Evolutionary conservation across 768 basidiomycete genomes (phyloP).

Genomic region (Podaxis rugospora): DNA sequence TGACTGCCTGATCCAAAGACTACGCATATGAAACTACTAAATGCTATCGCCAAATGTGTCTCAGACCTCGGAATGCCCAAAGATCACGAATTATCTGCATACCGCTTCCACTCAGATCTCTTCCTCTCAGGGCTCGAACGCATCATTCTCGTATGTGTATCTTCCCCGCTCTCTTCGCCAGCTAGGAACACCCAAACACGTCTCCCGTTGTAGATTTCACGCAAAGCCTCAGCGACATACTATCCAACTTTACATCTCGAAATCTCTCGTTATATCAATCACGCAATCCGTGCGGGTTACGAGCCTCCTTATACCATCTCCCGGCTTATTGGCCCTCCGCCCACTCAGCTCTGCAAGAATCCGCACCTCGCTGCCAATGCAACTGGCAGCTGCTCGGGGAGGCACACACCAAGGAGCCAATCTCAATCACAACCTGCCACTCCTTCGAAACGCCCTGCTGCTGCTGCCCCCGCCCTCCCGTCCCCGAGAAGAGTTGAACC

Average conservation of each 20-base stretch:
- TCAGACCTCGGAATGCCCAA: conserved; percentile 61
- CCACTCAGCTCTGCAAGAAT: conserved; percentile 52
- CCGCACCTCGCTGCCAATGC: conserved; percentile 11
- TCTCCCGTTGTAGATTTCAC: conserved; percentile 62
- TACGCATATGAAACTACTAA: conserved; percentile 82
- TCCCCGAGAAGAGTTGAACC: conserved; percentile 28
- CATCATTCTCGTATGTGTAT: conserved; percentile 68
- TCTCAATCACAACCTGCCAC: conserved; percentile 15
- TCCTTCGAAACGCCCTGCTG: conserved; percentile 20
- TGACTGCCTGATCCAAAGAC: conserved; percentile 45
- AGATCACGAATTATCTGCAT: conserved; percentile 72
- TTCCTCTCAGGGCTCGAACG: conserved; percentile 91
- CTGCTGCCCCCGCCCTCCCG: conserved; percentile 31
- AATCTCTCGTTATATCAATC: conserved; percentile 78
- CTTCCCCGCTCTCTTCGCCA: background rate
- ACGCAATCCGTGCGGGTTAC: conserved; percentile 60
- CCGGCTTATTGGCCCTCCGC: conserved; percentile 77
- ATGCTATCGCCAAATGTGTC: conserved; percentile 65
- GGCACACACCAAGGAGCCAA: conserved; percentile 20
- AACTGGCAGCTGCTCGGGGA: conserved; percentile 16
- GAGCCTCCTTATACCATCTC: conserved; percentile 81
- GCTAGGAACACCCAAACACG: background rate
- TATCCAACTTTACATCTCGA: conserved; percentile 95
- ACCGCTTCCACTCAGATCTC: conserved; percentile 80
- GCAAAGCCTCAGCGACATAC: conserved; percentile 92